A percentile compares a stretch with the other conserved stretches of the same genome.
phyloP scores from a whole-genome alignment of 2,329 filamentous ascomycete genomes.

The Cladosporium sp. region DNA sequence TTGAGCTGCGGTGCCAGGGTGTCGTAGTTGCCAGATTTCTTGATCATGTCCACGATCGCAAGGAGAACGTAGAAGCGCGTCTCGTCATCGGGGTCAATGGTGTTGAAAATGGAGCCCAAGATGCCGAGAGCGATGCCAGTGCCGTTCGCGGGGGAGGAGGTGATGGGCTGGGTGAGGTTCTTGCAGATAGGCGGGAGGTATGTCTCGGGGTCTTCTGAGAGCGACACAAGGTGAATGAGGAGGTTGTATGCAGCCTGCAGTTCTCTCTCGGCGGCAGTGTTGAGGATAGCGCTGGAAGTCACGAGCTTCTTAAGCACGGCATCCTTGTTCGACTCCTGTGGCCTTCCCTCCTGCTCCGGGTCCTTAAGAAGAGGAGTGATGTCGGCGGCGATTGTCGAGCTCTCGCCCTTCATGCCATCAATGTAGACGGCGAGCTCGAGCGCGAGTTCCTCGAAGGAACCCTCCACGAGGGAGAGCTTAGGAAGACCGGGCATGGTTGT shows the following conservation, averaged over 20 bases:
- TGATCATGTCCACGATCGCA: constrained; percentile 78
- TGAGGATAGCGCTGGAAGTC: constrained; percentile 68
- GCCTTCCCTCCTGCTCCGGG: constrained; percentile 35
- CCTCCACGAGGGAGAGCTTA: constrained; percentile 71
- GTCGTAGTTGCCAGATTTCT: constrained; percentile 60
- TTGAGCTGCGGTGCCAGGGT: constrained; percentile 76
- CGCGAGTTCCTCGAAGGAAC: constrained; percentile 84
- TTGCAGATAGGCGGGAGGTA: constrained; percentile 83
- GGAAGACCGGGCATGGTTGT: constrained; percentile 52
- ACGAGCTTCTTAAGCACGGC: constrained; percentile 87
- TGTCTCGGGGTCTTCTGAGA: constrained; percentile 76
- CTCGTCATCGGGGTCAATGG: constrained; percentile 68
- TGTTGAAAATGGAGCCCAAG: constrained; percentile 94
- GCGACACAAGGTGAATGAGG: constrained; percentile 84
- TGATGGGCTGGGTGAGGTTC: constrained; percentile 81
- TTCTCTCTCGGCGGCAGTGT: constrained; percentile 88
- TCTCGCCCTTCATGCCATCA: constrained; percentile 65
- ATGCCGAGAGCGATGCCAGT: constrained; percentile 80
- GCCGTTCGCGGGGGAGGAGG: constrained; percentile 78
- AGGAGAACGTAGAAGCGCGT: constrained; percentile 86
- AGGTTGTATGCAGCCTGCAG: constrained; percentile 96
- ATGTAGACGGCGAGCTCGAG: constrained; percentile 94
- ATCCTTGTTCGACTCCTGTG: constrained; percentile 60
- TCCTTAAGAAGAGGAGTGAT: constrained; percentile 60
- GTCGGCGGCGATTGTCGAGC: constrained; percentile 51